Evolutionary conservation across 805 yeast species (phyloP).

Genomic region (Ogataea parapolymorpha): DNA sequence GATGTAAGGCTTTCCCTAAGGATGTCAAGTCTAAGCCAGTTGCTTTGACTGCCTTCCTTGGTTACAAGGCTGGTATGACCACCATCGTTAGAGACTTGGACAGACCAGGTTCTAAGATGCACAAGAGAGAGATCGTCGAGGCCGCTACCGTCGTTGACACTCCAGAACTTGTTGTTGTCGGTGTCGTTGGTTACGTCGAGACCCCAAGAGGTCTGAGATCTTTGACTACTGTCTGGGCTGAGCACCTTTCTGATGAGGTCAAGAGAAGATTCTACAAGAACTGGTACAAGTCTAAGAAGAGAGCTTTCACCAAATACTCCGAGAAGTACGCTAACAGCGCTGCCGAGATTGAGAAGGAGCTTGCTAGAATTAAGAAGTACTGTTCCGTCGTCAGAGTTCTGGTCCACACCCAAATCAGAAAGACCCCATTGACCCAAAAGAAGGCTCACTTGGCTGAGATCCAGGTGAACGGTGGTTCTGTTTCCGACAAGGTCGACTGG

Average conservation of each 20-base stretch:
- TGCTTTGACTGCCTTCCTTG: slow-evolving; percentile 98
- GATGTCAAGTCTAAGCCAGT: slow-evolving; percentile 97
- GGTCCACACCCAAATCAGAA: slow-evolving; percentile 99
- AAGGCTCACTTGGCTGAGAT: slow-evolving; percentile 99
- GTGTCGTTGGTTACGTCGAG: slow-evolving; percentile 99
- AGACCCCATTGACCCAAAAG: slow-evolving; percentile 99
- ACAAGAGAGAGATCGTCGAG: slow-evolving; percentile 99
- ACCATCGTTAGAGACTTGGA: slow-evolving; percentile 99
- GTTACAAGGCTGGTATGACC: slow-evolving; percentile 99
- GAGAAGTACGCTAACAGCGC: slow-evolving; percentile 94
- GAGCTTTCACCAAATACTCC: slow-evolving; percentile 99
- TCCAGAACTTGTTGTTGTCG: slow-evolving; percentile 98
- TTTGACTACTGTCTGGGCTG: slow-evolving; percentile 99
- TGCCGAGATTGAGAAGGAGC: slow-evolving; percentile 87
- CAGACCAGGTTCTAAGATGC: slow-evolving; percentile 99
- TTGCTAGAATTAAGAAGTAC: slow-evolving; percentile 98
- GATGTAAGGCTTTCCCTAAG: slow-evolving; percentile 99
- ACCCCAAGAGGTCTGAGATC: slow-evolving; percentile 99
- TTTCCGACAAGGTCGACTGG: slow-evolving; percentile 97
- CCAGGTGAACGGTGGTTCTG: slow-evolving; percentile 99
- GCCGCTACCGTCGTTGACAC: slow-evolving; percentile 99
- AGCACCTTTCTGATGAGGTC: slow-evolving; percentile 98
- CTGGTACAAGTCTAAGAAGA: slow-evolving; percentile 99
- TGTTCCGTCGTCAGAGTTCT: slow-evolving; percentile 97
- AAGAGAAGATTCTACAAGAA: slow-evolving; percentile 99